Conservation (phyloP, 129 eudicot species). For the Artemisia tridentata region DNA sequence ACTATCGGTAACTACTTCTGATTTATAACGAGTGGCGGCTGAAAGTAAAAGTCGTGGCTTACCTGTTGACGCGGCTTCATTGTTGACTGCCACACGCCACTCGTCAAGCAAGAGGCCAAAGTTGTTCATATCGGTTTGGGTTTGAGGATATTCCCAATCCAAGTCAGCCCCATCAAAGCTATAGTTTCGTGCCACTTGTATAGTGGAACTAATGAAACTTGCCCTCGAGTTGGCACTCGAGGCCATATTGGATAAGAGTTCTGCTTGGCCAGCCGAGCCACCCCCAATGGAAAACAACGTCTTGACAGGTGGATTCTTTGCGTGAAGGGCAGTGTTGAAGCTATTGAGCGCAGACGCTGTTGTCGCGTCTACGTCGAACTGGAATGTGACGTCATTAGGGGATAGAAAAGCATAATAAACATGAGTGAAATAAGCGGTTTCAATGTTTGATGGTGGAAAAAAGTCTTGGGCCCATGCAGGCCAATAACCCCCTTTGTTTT, state of each 20-base stretch:
- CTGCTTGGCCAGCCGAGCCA: conserved; percentile 29
- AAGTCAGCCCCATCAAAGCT: conserved; percentile 72
- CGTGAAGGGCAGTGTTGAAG: conserved; percentile 59
- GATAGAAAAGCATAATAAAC: conserved; percentile 56
- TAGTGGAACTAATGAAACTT: conserved; percentile 51
- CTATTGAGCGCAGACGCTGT: conserved; percentile 43
- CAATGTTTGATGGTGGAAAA: conserved; percentile 44
- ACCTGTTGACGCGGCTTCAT: conserved; percentile 40
- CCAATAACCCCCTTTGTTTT: conserved; percentile 60
- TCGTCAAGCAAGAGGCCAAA: conserved; percentile 43
- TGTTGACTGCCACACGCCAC: conserved; percentile 57
- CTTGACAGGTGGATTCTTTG: conserved; percentile 40
- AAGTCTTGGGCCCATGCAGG: conserved; percentile 53
- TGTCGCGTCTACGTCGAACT: conserved; percentile 41
- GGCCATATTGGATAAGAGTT: conserved; percentile 52
- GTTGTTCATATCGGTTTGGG: conserved; percentile 50
- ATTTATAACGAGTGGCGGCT: conserved; percentile 64
- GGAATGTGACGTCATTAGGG: conserved; percentile 57
- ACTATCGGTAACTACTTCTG: conserved; percentile 21
- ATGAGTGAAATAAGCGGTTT: conserved; percentile 63
- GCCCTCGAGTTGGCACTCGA: conserved; percentile 27
- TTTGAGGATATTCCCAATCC: conserved; percentile 76
- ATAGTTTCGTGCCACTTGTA: conserved; percentile 61
- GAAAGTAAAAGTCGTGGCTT: conserved; percentile 55
- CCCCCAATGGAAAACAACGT: conserved; percentile 70